Conservation (phyloP, 768 basidiomycete species). For the Tephrocybe rancida region DNA sequence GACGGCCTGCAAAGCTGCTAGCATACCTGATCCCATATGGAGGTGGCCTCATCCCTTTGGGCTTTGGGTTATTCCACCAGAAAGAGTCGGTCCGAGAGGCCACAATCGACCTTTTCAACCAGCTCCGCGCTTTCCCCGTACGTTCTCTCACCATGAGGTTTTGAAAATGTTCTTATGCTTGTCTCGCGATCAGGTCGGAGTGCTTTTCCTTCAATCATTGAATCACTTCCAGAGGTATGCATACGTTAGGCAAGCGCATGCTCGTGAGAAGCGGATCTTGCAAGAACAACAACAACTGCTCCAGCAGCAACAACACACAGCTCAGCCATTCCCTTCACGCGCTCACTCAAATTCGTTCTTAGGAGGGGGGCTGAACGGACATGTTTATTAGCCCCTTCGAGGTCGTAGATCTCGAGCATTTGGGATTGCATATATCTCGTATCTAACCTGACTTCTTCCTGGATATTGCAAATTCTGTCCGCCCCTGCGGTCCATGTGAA, state of each 20-base stretch:
- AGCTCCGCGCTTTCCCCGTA: constrained; percentile 77
- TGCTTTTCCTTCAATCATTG: constrained; percentile 72
- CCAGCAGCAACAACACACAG: constrained; percentile 17
- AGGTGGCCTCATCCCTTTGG: constrained; percentile 84
- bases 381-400: constrained; percentile 6
- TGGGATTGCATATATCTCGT: not conserved
- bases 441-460: not conserved
- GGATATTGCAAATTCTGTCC: too few species aligned
- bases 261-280: constrained; percentile 47
- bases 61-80: constrained; percentile 92
- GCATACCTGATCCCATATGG: constrained; percentile 72
- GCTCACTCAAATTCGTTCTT: constrained; percentile 34
- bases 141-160: constrained; percentile 23
- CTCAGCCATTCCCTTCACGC: constrained; percentile 24
- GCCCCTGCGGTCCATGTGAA: not conserved
- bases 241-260: constrained; percentile 81
- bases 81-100: constrained; percentile 72
- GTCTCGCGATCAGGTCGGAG: constrained; percentile 61
- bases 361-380: constrained; percentile 16
- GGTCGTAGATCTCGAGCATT: not conserved
- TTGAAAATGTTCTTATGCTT: constrained; percentile 1
- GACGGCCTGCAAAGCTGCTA: constrained; percentile 61
- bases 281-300: constrained; percentile 31
- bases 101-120: constrained; percentile 84
- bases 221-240: constrained; percentile 92